Evolutionary conservation across 2,329 filamentous ascomycete species (phyloP), one percentile per base, ranked within the genome.

Genomic region (Emergomyces africanus): DNA sequence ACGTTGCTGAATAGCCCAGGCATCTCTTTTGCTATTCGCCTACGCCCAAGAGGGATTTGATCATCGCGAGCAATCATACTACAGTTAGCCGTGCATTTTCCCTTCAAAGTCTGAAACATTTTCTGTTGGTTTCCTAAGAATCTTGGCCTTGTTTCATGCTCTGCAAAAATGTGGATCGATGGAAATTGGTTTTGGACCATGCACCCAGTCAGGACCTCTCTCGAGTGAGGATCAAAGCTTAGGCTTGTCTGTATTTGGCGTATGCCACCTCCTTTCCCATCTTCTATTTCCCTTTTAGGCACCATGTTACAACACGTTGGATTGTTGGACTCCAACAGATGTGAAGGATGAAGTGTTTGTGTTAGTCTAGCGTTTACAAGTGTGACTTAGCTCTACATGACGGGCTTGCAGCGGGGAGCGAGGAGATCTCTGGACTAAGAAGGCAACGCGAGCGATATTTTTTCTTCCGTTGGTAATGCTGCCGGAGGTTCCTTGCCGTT

Each of bases 171-270:
- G 33, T 28, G 12, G 51, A 57, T 60, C 58, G 39, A 44, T 59
- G 50, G 41, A 57, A 20, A 55, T 49, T 46, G 61, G 59, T 42
- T 39, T 51, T 57, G 59, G 57, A 53, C 59, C 59, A 61, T 61
- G 67, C 62, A 68, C 70, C 71, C 70, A 67, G 66, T 74, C 75
- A 80, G 89, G 89, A 90, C 88, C 88, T 90, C 89, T 90, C 88
- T 83, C 72, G 86, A 82, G 88, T 90, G 90, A 88, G 88, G 78
- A 86, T 95, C 89, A 95, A 90, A 90, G 89, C 79, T 85, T 90
- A 78, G 89, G 82, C 89, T 92, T 91, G 88, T 92, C 89, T 78
- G 81, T 77, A 66, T 68, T 69, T 70, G 37, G 64, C 64, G 64
- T 60, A 68, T 66, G 3, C 68, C 63, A 62, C 4, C 61, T 64